These are phyloP conservation scores for Cryptococcus depauperatus DNA, from an alignment of 1,284 basidiomycete species.

Conservation along the genomic window DNA sequence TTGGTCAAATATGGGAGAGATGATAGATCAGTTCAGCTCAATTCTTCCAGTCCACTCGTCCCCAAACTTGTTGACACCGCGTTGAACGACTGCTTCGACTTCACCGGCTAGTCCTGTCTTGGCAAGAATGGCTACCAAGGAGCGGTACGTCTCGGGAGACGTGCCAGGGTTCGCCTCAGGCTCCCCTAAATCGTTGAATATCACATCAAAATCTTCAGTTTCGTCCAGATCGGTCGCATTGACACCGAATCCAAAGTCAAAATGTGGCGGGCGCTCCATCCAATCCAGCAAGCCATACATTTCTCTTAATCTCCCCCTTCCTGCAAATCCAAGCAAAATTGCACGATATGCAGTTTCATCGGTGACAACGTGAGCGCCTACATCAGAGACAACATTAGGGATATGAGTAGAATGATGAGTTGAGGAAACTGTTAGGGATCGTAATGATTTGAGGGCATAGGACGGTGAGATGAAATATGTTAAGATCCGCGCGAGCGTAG, in stretches of 20 bases:
- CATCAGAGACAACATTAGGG: too few relatives aligned
- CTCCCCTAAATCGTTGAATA: too few relatives aligned
- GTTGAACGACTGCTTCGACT: not conserved
- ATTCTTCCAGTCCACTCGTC: not conserved
- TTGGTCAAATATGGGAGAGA: too few relatives aligned
- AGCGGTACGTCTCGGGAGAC: slow-evolving; percentile 10
- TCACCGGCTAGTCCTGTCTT: slow-evolving; percentile 11
- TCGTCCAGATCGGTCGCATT: too few relatives aligned
- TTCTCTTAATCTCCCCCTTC: slow-evolving; percentile 13
- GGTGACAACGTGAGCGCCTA: too few relatives aligned
- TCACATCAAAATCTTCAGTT: too few relatives aligned
- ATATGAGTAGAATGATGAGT: too few relatives aligned
- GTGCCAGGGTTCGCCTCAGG: too few relatives aligned
- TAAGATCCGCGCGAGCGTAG: too few relatives aligned
- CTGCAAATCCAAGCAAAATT: slow-evolving; percentile 17
- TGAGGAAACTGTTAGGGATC: too few relatives aligned
- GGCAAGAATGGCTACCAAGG: slow-evolving; percentile 12
- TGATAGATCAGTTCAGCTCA: not conserved
- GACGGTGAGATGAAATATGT: too few relatives aligned
- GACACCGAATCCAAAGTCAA: not conserved
- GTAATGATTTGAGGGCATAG: too few relatives aligned
- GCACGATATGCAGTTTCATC: slow-evolving; percentile 18
- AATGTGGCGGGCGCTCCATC: slow-evolving; percentile 11
- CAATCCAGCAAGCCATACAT: slow-evolving; percentile 18
- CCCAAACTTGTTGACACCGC: not conserved